These are phyloP conservation scores for Colletotrichum salicis DNA, from an alignment of 2,329 filamentous ascomycete species.

Conservation along the genomic window DNA sequence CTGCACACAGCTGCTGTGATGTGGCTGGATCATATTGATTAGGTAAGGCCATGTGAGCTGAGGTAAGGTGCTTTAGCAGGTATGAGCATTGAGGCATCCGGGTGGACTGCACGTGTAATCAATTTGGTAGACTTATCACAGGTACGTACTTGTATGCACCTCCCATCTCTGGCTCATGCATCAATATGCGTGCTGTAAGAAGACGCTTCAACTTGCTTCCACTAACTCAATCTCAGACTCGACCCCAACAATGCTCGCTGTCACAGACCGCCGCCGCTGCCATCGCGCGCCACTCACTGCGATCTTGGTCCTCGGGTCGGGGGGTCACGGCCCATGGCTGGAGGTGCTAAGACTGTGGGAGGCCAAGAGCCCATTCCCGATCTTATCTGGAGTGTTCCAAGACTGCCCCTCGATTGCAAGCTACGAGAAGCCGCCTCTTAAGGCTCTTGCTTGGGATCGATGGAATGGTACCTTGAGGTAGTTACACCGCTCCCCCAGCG, in stretches of 20 bases:
- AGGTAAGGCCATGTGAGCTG: not conserved
- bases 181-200: slow-evolving; percentile 3
- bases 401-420: slow-evolving; percentile 11
- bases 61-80: not conserved
- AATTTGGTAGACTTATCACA: not conserved
- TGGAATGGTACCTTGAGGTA: not conserved
- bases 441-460: not conserved
- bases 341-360: slow-evolving; percentile 15
- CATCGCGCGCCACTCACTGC: slow-evolving; percentile 20
- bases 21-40: not conserved
- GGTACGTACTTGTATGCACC: not conserved
- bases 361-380: not conserved
- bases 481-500: not conserved
- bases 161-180: slow-evolving; percentile 4
- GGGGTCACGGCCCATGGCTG: slow-evolving; percentile 11
- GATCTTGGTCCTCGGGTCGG: slow-evolving; percentile 6
- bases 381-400: slow-evolving; percentile 12
- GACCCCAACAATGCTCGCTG: slow-evolving; percentile 28
- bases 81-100: not conserved
- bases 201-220: not conserved
- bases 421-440: not conserved
- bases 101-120: not conserved
- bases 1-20: not conserved
- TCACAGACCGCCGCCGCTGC: slow-evolving; percentile 31
- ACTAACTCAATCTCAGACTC: slow-evolving; percentile 4